These are phyloP conservation scores for Amphibolis antarctica DNA, from an alignment of 106 monocot genomes.

Conservation along the genomic window DNA sequence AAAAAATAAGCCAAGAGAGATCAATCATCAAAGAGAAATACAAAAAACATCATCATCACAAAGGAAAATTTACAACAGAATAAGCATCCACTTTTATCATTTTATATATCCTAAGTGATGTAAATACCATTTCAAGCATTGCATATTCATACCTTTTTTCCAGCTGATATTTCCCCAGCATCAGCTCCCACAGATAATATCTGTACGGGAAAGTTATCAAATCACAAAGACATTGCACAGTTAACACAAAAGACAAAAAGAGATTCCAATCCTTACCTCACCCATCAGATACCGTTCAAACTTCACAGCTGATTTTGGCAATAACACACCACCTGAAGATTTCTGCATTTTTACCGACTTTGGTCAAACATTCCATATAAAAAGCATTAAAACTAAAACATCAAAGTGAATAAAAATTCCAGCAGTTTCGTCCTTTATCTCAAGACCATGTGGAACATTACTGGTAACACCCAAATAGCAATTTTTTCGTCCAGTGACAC, in stretches of 20 bases:
- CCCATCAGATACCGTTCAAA: constrained; percentile 96
- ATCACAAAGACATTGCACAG: neutral
- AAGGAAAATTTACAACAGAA: neutral
- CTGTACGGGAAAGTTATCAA: constrained; percentile 16
- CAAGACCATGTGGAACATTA: no score
- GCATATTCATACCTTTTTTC: constrained; percentile 52
- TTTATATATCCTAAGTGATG: no score
- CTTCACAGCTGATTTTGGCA: constrained; percentile 96
- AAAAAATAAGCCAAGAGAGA: neutral
- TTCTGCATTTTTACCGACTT: constrained; percentile 30
- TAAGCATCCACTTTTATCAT: neutral
- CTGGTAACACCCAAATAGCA: no score
- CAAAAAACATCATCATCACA: neutral
- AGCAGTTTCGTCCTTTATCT: no score
- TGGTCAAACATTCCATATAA: no score
- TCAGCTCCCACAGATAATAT: constrained; percentile 82
- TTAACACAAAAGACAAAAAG: neutral
- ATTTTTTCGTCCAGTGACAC: neutral
- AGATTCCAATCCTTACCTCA: constrained; percentile 39
- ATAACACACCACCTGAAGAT: constrained; percentile 85
- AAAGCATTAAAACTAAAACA: no score
- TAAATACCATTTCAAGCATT: neutral
- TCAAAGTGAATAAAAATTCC: no score
- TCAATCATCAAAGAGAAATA: neutral
- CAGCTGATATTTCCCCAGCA: constrained; percentile 66